These are phyloP conservation scores for Cardamine chenopodiifolia DNA, from an alignment of 345 rosid species.

Conservation along the genomic window DNA sequence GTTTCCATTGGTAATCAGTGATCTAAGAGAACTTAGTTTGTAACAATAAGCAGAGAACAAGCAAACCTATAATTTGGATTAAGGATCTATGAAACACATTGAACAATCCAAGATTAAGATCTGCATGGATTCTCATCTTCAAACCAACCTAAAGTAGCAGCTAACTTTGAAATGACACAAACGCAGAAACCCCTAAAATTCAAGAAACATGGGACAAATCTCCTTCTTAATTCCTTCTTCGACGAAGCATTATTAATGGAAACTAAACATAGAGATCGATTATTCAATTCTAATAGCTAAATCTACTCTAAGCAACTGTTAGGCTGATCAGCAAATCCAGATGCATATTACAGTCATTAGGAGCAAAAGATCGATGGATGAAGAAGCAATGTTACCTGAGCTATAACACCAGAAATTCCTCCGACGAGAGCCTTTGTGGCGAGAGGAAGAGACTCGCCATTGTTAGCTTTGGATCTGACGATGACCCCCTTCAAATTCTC, in stretches of 20 bases:
- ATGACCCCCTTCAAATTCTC: slow-evolving; percentile 64
- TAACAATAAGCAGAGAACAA: background rate
- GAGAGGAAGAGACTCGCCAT: slow-evolving; percentile 60
- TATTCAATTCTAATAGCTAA: background rate
- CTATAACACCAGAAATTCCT: slow-evolving; percentile 77
- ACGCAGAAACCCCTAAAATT: background rate
- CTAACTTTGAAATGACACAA: background rate
- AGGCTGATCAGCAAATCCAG: background rate
- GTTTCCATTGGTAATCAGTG: background rate
- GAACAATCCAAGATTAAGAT: background rate
- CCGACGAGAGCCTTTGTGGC: slow-evolving; percentile 63
- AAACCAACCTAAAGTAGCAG: background rate
- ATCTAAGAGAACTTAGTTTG: background rate
- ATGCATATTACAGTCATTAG: background rate
- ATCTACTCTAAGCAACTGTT: background rate
- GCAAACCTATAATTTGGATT: background rate
- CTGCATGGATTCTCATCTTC: background rate
- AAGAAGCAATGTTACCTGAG: slow-evolving; percentile 60
- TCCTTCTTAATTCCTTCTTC: background rate
- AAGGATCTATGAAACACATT: background rate
- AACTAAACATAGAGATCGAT: background rate
- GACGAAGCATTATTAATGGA: background rate
- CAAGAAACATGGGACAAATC: background rate
- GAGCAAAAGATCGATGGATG: background rate
- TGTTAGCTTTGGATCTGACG: slow-evolving; percentile 26